These are phyloP conservation scores for Verticillium alfalfae DNA, from an alignment of 2,329 filamentous ascomycete genomes.

Conservation along the genomic window DNA sequence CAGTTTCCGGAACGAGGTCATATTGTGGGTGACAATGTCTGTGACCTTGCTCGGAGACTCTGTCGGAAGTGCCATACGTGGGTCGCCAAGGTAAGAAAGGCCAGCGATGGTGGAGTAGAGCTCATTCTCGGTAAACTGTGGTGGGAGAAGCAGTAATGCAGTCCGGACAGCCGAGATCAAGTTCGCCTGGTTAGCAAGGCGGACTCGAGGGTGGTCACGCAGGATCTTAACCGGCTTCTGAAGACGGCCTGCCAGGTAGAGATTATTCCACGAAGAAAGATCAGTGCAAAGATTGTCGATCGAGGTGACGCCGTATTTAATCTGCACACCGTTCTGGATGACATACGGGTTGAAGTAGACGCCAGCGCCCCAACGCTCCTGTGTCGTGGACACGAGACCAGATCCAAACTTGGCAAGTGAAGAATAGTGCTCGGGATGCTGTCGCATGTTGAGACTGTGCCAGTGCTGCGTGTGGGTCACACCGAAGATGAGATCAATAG, in stretches of 20 bases:
- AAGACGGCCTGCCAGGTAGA: slow-evolving; percentile 92
- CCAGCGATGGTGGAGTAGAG: slow-evolving; percentile 88
- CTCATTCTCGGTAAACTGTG: slow-evolving; percentile 77
- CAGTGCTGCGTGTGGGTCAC: slow-evolving; percentile 94
- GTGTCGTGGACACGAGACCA: slow-evolving; percentile 75
- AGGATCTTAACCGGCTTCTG: slow-evolving; percentile 99
- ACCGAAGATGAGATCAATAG: slow-evolving; percentile 98
- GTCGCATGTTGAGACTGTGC: slow-evolving; percentile 86
- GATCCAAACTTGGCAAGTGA: slow-evolving; percentile 78
- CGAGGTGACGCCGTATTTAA: slow-evolving; percentile 97
- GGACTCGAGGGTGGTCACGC: slow-evolving; percentile 85
- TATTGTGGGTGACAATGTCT: slow-evolving; percentile 91
- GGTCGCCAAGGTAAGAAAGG: slow-evolving; percentile 91
- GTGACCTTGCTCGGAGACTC: slow-evolving; percentile 89
- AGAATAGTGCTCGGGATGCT: slow-evolving; percentile 92
- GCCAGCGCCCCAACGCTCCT: slow-evolving; percentile 84
- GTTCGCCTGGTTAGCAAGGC: slow-evolving; percentile 93
- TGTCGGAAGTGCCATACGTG: slow-evolving; percentile 86
- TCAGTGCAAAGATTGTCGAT: slow-evolving; percentile 84
- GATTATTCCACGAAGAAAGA: slow-evolving; percentile 83
- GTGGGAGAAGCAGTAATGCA: slow-evolving; percentile 78
- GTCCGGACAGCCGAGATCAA: slow-evolving; percentile 87
- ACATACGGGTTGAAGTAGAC: slow-evolving; percentile 98
- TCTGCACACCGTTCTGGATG: slow-evolving; percentile 87
- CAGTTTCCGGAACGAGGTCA: slow-evolving; percentile 83